Conservation (phyloP, 768 basidiomycete species). For the Lentinula guzmanii region DNA sequence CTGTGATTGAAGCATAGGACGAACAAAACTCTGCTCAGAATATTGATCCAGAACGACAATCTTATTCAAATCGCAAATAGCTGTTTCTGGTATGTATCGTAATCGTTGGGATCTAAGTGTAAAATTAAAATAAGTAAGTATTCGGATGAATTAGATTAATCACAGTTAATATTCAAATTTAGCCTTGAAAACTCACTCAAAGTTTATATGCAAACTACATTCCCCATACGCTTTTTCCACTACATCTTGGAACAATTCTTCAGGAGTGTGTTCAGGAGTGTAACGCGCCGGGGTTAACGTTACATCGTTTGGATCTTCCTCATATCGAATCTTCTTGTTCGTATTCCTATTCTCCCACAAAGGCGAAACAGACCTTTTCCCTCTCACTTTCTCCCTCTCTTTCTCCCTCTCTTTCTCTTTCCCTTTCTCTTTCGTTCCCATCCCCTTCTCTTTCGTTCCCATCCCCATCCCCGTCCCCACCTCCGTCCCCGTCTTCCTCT, state of each 20-base stretch:
- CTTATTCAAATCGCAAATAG: slow-evolving; percentile 38
- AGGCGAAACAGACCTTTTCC: neutral
- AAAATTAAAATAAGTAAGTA: too few relatives aligned
- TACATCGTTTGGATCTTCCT: neutral
- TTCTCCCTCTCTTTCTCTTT: too few relatives aligned
- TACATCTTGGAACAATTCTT: slow-evolving; percentile 1
- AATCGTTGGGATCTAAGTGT: neutral
- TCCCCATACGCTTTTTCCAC: slow-evolving; percentile 19
- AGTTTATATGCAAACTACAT: slow-evolving; percentile 26
- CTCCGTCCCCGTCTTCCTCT: slow-evolving; percentile 19
- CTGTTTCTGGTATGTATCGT: slow-evolving; percentile 37
- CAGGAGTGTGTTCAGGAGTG: neutral
- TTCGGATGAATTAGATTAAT: too few relatives aligned
- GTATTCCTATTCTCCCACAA: neutral
- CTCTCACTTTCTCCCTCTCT: too few relatives aligned
- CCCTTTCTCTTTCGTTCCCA: too few relatives aligned
- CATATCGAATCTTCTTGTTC: neutral
- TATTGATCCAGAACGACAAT: slow-evolving; percentile 38
- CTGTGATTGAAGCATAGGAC: too few relatives aligned
- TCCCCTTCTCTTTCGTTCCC: too few relatives aligned
- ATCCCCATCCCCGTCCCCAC: too few relatives aligned
- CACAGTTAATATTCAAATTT: too few relatives aligned
- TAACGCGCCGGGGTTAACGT: too few relatives aligned
- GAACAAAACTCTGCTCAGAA: slow-evolving; percentile 19
- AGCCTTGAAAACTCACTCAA: slow-evolving; percentile 35